Evolutionary conservation across 2,329 filamentous ascomycete genomes (phyloP), one percentile per base, ranked within the genome.

Genomic region (Penicillium sp.): DNA sequence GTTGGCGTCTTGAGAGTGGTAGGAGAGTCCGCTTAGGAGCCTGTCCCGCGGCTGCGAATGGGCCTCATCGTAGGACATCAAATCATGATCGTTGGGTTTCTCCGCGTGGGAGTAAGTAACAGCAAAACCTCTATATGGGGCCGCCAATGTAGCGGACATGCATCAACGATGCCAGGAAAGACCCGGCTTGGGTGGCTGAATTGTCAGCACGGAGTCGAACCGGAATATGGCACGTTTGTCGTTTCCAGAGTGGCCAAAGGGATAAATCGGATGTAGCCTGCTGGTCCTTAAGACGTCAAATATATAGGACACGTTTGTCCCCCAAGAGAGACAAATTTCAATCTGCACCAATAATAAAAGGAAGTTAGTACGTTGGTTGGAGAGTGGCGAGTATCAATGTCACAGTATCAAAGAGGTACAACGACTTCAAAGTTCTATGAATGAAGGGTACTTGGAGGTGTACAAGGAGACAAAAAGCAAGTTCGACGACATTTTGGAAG

Each of bases 111-210:
- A 72, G 80, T 89, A 90, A 75, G 88, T 85, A 83, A 90, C 86
- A 84, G 88, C 84, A 82, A 89, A 89, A 81, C 87, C 85, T 83
- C 86, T 85, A 81, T 90, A 90, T 78, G 87, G 86, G 82, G 85
- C 83, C 82, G 86, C 86, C 85, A 89, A 85, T 81, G 84, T 88
- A 84, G 79, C 84, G 81, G 81, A 84, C 78, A 84, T 84, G 78
- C 86, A 89, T 89, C 69, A 85, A 85, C 85, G 83, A 85, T 85
- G 86, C 87, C 87, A 89, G 87, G 89, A 86, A 87, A 86, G 86
- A 87, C 84, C 87, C 87, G 50, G 29, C 27, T 46, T 50, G 26
- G 85, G 85, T 87, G 86, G 86, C 71, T 68, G 68, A 62, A 29
- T 56, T 53, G 58, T 58, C 35, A 39, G 49, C 24, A 51, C 42